Percentiles rank a stretch among this genome's conserved stretches.
Conservation (phyloP, 306 rosid species). For the Inga oerstediana region DNA sequence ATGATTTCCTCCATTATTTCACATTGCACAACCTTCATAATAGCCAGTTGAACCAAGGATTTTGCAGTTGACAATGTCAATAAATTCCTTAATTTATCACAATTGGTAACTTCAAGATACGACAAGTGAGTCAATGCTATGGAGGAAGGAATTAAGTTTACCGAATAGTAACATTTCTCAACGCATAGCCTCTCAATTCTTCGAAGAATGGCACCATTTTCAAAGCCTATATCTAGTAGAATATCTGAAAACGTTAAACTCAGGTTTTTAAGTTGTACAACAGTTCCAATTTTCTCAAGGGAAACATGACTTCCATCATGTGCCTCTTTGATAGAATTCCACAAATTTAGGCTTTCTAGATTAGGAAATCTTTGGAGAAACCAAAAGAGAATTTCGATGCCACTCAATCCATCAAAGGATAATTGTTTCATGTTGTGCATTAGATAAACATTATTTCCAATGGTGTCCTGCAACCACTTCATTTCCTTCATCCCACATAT, state of each 20-base stretch:
- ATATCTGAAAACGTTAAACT: accelerated
- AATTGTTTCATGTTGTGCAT: background rate
- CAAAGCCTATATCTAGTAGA: background rate
- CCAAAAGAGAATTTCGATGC: constrained; percentile 3
- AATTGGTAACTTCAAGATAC: background rate
- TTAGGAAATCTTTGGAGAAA: constrained; percentile 25
- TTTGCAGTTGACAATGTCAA: constrained; percentile 28
- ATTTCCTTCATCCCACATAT: background rate
- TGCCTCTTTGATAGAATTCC: background rate
- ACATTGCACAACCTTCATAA: background rate
- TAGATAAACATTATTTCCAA: background rate
- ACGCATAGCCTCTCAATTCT: background rate
- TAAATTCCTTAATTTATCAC: background rate
- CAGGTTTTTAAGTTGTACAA: constrained; percentile 12
- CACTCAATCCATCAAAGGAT: background rate
- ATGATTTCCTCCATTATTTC: background rate
- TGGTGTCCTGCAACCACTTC: background rate
- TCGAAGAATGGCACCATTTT: background rate
- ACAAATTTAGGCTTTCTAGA: background rate
- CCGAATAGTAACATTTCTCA: background rate
- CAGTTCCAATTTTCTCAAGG: background rate
- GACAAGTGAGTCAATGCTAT: too few relatives aligned
- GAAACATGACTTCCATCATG: background rate
- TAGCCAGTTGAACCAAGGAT: constrained; percentile 20
- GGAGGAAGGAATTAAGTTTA: background rate